Conservation (phyloP, 169 alveolate genomes). For the Plasmodium billcollinsi region DNA sequence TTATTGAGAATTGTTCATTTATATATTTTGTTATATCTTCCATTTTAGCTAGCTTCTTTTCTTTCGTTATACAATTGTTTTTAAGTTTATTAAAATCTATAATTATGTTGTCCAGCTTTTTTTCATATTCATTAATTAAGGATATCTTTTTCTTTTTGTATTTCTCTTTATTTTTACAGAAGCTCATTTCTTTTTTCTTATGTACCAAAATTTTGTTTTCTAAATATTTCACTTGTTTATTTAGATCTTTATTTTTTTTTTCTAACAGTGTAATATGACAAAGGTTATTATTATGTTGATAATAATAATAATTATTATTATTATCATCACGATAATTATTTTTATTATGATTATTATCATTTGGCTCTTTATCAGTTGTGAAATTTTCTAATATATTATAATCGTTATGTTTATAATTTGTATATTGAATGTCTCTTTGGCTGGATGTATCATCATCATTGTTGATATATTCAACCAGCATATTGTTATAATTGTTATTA, state of each 20-base stretch:
- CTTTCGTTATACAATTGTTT: constrained; percentile 30
- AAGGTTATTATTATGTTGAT: no score
- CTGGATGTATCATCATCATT: no score
- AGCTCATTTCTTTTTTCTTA: constrained; percentile 52
- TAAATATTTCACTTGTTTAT: constrained; percentile 26
- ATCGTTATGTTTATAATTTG: no score
- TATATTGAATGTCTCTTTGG: no score
- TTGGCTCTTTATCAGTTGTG: background rate
- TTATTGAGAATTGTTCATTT: constrained; percentile 57
- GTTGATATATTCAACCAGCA: no score
- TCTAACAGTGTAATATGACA: background rate
- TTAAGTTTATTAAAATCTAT: constrained; percentile 48
- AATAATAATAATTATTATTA: no score
- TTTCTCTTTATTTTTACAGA: constrained; percentile 29
- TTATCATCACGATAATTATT: background rate
- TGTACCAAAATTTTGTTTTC: constrained; percentile 36
- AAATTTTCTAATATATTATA: no score
- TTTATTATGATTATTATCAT: background rate
- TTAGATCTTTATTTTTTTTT: constrained; percentile 14
- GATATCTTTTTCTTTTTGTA: constrained; percentile 44
- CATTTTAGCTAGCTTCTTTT: constrained; percentile 38
- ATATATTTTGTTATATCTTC: constrained; percentile 62
- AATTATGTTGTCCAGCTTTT: constrained; percentile 55
- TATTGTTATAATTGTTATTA: no score
- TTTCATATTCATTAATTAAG: constrained; percentile 48